Evolutionary conservation across 2,329 filamentous ascomycete species (phyloP).

Genomic region (Calonectria pseudoreteaudii): DNA sequence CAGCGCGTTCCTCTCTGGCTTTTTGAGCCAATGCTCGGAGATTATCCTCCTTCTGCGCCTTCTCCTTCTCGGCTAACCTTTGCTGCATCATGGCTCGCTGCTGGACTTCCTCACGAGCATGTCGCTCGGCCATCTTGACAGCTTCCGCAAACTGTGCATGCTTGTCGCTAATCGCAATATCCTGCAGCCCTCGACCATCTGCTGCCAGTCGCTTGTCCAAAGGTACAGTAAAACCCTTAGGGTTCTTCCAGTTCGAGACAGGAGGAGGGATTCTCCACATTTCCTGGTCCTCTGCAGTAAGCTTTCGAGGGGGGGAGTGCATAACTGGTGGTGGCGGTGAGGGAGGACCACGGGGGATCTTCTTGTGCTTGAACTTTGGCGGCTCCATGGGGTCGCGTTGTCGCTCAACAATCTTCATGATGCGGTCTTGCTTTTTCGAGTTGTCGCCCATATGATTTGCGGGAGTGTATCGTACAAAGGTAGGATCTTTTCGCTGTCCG

Average conservation of each 20-base stretch:
- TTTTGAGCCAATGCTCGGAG: slow-evolving; percentile 89
- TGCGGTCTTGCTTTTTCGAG: slow-evolving; percentile 89
- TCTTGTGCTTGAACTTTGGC: slow-evolving; percentile 99
- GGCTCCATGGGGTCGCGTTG: slow-evolving; percentile 97
- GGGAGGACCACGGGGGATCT: slow-evolving; percentile 92
- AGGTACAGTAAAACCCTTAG: slow-evolving; percentile 96
- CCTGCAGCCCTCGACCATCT: slow-evolving; percentile 90
- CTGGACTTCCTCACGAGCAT: slow-evolving; percentile 94
- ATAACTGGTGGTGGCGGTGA: slow-evolving; percentile 94
- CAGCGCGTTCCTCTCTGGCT: slow-evolving; percentile 83
- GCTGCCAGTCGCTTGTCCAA: slow-evolving; percentile 95
- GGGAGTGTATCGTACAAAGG: slow-evolving; percentile 95
- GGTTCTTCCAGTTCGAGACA: slow-evolving; percentile 99
- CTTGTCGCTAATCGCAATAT: slow-evolving; percentile 97
- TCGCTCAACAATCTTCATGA: slow-evolving; percentile 97
- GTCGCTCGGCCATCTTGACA: slow-evolving; percentile 91
- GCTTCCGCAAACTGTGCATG: slow-evolving; percentile 97
- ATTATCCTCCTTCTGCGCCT: slow-evolving; percentile 92
- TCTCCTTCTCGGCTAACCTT: slow-evolving; percentile 95
- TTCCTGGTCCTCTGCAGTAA: slow-evolving; percentile 97
- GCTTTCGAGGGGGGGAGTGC: slow-evolving; percentile 92
- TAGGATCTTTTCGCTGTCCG: slow-evolving; percentile 84
- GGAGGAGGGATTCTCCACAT: slow-evolving; percentile 91
- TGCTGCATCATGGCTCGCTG: slow-evolving; percentile 96
- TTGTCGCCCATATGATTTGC: slow-evolving; percentile 96